These are phyloP conservation scores for Kwoniella shandongensis DNA, from an alignment of 768 basidiomycete genomes.

Conservation along the genomic window DNA sequence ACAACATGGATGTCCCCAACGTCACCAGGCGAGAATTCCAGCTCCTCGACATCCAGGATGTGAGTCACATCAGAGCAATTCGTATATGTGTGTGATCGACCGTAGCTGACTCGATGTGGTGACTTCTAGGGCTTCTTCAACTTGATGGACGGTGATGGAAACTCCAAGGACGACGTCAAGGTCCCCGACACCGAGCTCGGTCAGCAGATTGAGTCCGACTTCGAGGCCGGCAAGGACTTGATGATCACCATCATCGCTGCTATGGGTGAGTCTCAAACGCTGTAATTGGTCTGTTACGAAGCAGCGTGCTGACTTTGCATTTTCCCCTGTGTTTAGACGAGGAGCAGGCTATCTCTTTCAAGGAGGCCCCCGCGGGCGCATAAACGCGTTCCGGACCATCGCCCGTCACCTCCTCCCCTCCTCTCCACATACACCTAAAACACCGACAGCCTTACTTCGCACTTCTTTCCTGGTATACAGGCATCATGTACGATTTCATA, in stretches of 20 bases:
- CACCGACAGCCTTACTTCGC: no score
- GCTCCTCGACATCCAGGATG: slow-evolving; percentile 87
- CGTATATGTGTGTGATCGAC: background rate
- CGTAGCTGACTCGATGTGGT: slow-evolving; percentile 12
- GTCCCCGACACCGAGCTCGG: slow-evolving; percentile 85
- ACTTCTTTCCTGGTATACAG: background rate
- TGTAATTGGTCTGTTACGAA: background rate
- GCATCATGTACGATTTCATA: slow-evolving; percentile 4
- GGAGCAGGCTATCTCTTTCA: slow-evolving; percentile 83
- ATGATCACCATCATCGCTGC: slow-evolving; percentile 64
- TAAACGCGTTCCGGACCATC: slow-evolving; percentile 17
- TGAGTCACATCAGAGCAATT: slow-evolving; percentile 27
- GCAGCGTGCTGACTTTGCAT: slow-evolving; percentile 9
- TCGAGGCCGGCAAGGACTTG: slow-evolving; percentile 84
- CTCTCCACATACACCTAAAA: background rate
- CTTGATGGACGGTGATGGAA: slow-evolving; percentile 80
- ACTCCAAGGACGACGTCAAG: slow-evolving; percentile 87
- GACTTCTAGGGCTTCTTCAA: slow-evolving; percentile 74
- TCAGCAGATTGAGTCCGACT: slow-evolving; percentile 64
- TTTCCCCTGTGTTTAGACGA: slow-evolving; percentile 56
- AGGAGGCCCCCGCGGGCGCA: slow-evolving; percentile 79
- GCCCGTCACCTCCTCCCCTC: background rate
- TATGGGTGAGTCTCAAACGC: slow-evolving; percentile 73
- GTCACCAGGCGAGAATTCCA: slow-evolving; percentile 85
- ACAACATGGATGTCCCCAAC: slow-evolving; percentile 99